These are phyloP conservation scores for Schizopora paradoxa DNA, from an alignment of 1,284 basidiomycete genomes.

Conservation along the genomic window DNA sequence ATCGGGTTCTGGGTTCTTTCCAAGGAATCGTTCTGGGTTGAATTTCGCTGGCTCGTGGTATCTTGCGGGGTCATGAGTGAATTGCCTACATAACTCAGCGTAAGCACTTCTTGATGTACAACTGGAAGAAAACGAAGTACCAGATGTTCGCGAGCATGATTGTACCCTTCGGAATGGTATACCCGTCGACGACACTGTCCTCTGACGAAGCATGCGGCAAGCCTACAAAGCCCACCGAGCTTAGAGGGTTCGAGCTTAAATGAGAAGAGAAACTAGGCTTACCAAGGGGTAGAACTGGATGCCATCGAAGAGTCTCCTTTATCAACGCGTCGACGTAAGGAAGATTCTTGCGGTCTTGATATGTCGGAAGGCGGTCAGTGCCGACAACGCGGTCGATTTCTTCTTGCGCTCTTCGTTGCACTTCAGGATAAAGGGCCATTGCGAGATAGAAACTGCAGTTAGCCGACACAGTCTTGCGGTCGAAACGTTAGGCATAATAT, in stretches of 20 bases:
- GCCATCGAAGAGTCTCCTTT: slow-evolving; percentile 40
- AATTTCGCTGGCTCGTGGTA: slow-evolving; percentile 25
- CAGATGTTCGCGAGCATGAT: slow-evolving; percentile 10
- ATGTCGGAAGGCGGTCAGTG: slow-evolving; percentile 34
- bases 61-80: slow-evolving; percentile 3
- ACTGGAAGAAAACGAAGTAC: background rate
- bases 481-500: background rate
- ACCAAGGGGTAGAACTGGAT: slow-evolving; percentile 26
- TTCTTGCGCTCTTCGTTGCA: slow-evolving; percentile 34
- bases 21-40: slow-evolving; percentile 25
- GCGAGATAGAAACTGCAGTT: slow-evolving; percentile 31
- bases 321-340: slow-evolving; percentile 38
- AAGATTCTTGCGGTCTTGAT: slow-evolving; percentile 33
- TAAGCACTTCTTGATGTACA: slow-evolving; percentile 19
- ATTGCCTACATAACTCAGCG: slow-evolving; percentile 24
- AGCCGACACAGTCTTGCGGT: slow-evolving; percentile 18
- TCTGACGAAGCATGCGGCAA: background rate
- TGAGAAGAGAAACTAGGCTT: background rate
- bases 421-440: slow-evolving; percentile 34
- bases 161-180: slow-evolving; percentile 13
- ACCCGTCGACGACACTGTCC: slow-evolving; percentile 9
- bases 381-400: slow-evolving; percentile 38
- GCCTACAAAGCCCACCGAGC: background rate
- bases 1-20: slow-evolving; percentile 1
- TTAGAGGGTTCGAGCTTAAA: background rate